Evolutionary conservation across 2,329 filamentous ascomycete species (phyloP), one percentile per base, ranked within the genome.

Genomic region (Talaromyces sp.): DNA sequence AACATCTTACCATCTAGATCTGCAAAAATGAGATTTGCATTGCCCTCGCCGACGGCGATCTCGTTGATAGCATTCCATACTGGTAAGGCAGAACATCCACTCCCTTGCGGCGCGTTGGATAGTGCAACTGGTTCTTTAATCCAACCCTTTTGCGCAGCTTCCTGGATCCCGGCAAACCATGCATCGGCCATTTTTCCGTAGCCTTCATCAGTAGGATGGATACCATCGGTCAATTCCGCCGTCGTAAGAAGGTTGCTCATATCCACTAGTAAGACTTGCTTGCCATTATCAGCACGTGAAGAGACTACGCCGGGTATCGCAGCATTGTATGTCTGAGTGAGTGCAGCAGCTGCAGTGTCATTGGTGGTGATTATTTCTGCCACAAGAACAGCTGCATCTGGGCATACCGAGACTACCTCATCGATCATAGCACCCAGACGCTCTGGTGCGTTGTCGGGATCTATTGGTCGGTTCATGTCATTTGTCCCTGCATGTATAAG

Each of bases 361-460:
- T 69, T 66, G 17, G 59, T 51, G 17, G 65, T 62, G 50, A 75
- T 72, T 17, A 78, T 69, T 58, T 73, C 68, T 7, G 75, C 74
- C 35, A 78, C 73, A 9, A 78, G 60, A 3, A 78, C 63, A 6
- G 68, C 70, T 5, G 73, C 68, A 55, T 73, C 69, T 0, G 73
- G 71, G 53, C 67, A 70, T 10, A 55, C 57, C 4, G 60, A 54
- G 9, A 73, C 55, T 4, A 77, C 64, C 14, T 68, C 62, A 59
- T 76, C 73, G 13, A 77, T 65, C 21, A 77, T 58, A 4, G 26
- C 58, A 3, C 67, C 68, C 2, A 78, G 64, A n/a, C 72, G 68
- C 17, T 66, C 62, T 4, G 75, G 73, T 4, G 75, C 75, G 24
- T 69, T 61, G 14, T 68, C 65, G 17, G 65, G 53, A 11, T 65